Evolutionary conservation across 1,139 yeast species (phyloP).

Genomic region (Geotrichum aggregatum): DNA sequence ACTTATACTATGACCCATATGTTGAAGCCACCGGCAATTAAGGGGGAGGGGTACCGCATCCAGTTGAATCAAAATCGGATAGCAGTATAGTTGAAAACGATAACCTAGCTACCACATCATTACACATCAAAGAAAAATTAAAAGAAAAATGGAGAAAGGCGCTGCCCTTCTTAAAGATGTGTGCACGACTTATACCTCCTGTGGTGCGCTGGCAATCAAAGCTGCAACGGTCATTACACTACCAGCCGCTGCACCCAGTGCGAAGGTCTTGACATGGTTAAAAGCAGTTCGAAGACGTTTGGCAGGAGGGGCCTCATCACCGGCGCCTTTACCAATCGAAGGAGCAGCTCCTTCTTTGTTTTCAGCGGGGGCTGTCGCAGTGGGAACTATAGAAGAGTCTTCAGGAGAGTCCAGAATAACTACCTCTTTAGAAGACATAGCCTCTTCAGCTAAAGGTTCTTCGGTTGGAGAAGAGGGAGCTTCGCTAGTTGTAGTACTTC

Average conservation of each 20-base stretch:
- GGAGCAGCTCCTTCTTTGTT: background rate
- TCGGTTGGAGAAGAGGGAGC: background rate
- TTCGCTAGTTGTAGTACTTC: background rate
- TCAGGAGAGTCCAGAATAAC: too few relatives aligned
- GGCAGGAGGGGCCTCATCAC: constrained; percentile 13
- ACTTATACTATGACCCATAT: too few relatives aligned
- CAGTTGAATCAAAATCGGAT: too few relatives aligned
- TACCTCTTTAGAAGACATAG: too few relatives aligned
- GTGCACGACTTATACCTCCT: too few relatives aligned
- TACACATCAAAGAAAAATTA: too few relatives aligned
- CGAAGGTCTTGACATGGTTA: constrained; percentile 13
- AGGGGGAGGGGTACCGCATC: too few relatives aligned
- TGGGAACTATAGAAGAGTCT: background rate
- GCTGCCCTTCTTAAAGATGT: too few relatives aligned
- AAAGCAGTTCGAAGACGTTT: constrained; percentile 3
- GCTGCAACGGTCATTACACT: constrained; percentile 29
- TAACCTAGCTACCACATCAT: too few relatives aligned
- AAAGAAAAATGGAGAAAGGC: too few relatives aligned
- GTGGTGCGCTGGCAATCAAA: constrained; percentile 25
- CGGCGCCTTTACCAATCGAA: background rate
- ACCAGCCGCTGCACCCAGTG: constrained; percentile 29
- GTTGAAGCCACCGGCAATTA: too few relatives aligned
- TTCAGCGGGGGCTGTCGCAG: background rate
- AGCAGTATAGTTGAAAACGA: too few relatives aligned
- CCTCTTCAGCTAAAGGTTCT: background rate